phyloP scores from a whole-genome alignment of 108 stramenopile genomes.

The Bacterosira constricta region DNA sequence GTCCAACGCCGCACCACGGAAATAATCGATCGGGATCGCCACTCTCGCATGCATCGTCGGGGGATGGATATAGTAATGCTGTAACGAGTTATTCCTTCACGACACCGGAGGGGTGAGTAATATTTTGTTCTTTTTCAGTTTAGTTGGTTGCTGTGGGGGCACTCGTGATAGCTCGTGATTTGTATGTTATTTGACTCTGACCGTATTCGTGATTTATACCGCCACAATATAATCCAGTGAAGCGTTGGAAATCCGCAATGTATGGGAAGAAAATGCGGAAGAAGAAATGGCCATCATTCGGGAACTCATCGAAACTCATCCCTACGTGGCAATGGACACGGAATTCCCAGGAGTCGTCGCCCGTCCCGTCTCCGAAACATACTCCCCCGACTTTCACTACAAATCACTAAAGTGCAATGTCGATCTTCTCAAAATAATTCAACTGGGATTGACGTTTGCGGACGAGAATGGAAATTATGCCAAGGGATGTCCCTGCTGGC shows the following conservation, averaged over 20 bases:
- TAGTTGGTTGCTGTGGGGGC: neutral
- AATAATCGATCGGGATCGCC: neutral
- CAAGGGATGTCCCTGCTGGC: constrained; percentile 96
- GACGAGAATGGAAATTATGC: constrained; percentile 94
- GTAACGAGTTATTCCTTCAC: constrained; percentile 34
- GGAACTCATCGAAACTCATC: constrained; percentile 91
- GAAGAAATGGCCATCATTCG: constrained; percentile 95
- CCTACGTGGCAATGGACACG: constrained; percentile 99
- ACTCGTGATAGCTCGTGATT: neutral
- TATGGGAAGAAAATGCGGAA: constrained; percentile 92
- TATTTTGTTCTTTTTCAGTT: neutral
- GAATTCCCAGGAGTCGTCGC: constrained; percentile 99
- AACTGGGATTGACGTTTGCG: constrained; percentile 94
- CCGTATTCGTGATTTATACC: neutral
- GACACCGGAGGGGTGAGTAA: constrained; percentile 34
- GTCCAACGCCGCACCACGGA: neutral
- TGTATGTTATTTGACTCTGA: neutral
- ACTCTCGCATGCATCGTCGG: neutral
- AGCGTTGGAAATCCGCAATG: constrained; percentile 88
- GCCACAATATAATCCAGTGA: constrained; percentile 43
- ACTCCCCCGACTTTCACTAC: constrained; percentile 95
- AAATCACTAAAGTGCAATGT: constrained; percentile 98
- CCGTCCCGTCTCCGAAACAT: constrained; percentile 93
- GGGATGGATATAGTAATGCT: constrained; percentile 28
- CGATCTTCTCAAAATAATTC: constrained; percentile 98